These are phyloP conservation scores for Entomortierella lignicola DNA, from an alignment of 192 early-diverging fungal genomes.

Conservation along the genomic window DNA sequence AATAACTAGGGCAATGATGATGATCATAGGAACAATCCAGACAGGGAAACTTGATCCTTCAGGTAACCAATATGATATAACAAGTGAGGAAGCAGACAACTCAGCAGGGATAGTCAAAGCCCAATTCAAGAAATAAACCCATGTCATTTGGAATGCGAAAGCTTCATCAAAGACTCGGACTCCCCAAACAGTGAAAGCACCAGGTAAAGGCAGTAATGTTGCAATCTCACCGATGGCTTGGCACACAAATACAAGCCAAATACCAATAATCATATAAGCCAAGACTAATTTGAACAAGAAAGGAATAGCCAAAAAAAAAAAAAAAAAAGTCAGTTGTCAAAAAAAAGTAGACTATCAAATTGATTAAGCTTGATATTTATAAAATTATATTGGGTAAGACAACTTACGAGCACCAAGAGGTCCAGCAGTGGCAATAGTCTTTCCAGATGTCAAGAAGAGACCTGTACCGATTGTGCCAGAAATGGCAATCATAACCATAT, in stretches of 20 bases:
- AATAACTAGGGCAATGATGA: constrained; percentile 30
- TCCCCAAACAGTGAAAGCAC: constrained; percentile 40
- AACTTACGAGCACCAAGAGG: constrained; percentile 51
- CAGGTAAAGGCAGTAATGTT: constrained; percentile 23
- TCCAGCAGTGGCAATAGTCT: constrained; percentile 38
- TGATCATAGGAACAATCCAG: constrained; percentile 35
- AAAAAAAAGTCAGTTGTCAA: neutral
- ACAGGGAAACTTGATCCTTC: constrained; percentile 24
- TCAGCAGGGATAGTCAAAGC: constrained; percentile 36
- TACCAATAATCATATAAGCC: constrained; percentile 28
- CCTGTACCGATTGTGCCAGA: constrained; percentile 39
- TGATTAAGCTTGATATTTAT: too few species aligned
- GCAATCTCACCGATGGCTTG: constrained; percentile 44
- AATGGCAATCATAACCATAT: constrained; percentile 68
- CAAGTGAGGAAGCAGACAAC: constrained; percentile 29
- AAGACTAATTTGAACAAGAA: constrained; percentile 9
- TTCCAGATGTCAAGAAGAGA: constrained; percentile 39
- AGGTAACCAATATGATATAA: constrained; percentile 21
- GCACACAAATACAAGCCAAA: constrained; percentile 38
- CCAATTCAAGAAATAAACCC: constrained; percentile 38
- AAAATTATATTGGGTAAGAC: neutral
- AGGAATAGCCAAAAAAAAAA: neutral
- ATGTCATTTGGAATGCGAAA: constrained; percentile 41
- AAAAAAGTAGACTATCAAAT: too few species aligned
- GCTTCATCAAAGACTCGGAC: constrained; percentile 37